Evolutionary conservation across 148 eudicot species (phyloP).

Genomic region (Chenopodium album): DNA sequence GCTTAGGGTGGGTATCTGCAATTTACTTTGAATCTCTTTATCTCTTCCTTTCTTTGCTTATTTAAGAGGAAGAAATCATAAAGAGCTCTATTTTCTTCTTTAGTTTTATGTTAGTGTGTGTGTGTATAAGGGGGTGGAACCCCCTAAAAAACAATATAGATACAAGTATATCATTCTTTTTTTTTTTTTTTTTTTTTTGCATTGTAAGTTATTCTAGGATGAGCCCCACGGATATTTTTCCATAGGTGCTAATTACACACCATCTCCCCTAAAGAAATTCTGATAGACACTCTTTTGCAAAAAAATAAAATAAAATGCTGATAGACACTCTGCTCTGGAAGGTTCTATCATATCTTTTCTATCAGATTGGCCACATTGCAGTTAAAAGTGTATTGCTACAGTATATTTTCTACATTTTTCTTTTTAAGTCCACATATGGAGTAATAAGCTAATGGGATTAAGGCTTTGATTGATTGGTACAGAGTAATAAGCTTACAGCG

Average conservation of each 20-base stretch:
- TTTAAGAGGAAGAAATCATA: neutral
- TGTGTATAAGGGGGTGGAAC: no score
- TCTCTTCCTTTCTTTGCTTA: conserved; percentile 5
- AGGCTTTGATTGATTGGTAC: no score
- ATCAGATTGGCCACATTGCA: neutral
- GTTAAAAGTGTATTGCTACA: neutral
- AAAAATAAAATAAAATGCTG: no score
- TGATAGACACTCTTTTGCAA: neutral
- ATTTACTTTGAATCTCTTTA: neutral
- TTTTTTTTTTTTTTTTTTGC: neutral
- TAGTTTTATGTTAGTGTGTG: no score
- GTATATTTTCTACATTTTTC: neutral
- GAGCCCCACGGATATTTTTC: neutral
- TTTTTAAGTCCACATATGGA: neutral
- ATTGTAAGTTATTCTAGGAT: neutral
- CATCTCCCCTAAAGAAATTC: neutral
- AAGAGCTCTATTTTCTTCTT: no score
- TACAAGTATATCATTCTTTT: neutral
- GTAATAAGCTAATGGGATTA: neutral
- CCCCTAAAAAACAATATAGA: neutral
- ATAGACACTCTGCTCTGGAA: neutral
- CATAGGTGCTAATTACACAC: neutral
- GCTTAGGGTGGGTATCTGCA: conserved; percentile 34
- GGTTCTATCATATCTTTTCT: neutral
- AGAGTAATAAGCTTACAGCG: neutral